Percentiles rank a stretch among this genome's conserved stretches.
Conservation (phyloP, 225 moss, liverwort and hornwort genomes). For the Straminergon stramineum region DNA sequence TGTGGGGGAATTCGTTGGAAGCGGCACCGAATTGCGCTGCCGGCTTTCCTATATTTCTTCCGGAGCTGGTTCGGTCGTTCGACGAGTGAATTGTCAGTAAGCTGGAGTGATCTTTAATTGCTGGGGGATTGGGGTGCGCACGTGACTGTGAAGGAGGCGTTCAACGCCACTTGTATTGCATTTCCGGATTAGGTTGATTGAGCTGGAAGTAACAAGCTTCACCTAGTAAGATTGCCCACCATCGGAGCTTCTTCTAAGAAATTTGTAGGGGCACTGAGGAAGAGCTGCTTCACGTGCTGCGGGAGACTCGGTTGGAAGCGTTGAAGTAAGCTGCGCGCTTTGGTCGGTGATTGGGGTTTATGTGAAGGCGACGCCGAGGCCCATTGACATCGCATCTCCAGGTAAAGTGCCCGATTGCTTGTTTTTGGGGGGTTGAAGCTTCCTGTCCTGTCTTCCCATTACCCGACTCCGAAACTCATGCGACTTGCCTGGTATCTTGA, state of each 20-base stretch:
- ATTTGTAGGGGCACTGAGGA: not conserved
- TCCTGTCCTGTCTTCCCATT: too few relatives aligned
- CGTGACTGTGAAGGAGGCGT: not conserved
- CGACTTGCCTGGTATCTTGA: not conserved
- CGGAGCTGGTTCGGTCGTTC: not conserved
- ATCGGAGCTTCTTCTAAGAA: not conserved
- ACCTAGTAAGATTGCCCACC: not conserved
- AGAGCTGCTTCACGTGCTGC: not conserved
- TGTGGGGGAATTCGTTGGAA: not conserved
- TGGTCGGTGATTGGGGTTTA: not conserved
- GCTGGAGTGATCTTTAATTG: not conserved
- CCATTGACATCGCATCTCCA: not conserved
- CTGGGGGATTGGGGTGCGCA: not conserved
- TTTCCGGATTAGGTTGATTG: too few relatives aligned
- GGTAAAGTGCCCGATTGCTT: not conserved
- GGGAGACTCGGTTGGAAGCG: not conserved
- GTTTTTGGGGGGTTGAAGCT: not conserved
- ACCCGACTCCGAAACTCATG: not conserved
- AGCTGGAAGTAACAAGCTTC: not conserved
- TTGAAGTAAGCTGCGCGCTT: not conserved
- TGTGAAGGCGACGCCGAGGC: not conserved
- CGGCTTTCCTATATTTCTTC: too few relatives aligned
- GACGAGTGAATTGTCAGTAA: not conserved
- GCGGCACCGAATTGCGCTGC: too few relatives aligned
- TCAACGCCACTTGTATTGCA: not conserved